Percentiles rank a stretch among this genome's conserved stretches.
These are phyloP conservation scores for Meyerozyma elateridarum DNA, from an alignment of 1,139 yeast genomes.

Conservation along the genomic window DNA sequence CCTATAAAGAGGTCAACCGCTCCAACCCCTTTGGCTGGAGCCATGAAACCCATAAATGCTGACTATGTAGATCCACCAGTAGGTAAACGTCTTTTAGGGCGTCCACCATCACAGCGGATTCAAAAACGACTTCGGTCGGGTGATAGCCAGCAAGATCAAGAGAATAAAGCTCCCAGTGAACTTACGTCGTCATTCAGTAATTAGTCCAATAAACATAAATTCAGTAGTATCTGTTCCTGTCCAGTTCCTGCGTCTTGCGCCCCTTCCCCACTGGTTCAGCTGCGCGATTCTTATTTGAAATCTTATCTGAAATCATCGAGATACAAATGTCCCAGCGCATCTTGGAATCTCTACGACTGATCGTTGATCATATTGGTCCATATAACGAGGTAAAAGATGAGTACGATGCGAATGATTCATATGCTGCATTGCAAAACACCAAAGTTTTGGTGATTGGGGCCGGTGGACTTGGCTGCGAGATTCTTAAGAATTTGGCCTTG, in stretches of 20 bases:
- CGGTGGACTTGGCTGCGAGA: constrained; percentile 95
- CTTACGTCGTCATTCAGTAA: constrained; percentile 3
- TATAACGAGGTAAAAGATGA: constrained; percentile 39
- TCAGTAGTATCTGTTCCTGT: too few relatives aligned
- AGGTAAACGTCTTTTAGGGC: constrained; percentile 1
- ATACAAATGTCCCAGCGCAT: too few relatives aligned
- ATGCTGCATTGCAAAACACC: constrained; percentile 22
- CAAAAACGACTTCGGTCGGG: neutral
- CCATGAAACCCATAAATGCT: constrained; percentile 3
- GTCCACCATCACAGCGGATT: constrained; percentile 3
- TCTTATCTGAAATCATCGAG: too few relatives aligned
- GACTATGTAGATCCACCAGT: constrained; percentile 2
- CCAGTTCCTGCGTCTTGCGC: too few relatives aligned
- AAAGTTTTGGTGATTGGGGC: constrained; percentile 72
- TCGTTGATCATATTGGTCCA: constrained; percentile 33
- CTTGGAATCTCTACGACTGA: constrained; percentile 22
- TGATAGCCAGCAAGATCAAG: neutral
- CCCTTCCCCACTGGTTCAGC: too few relatives aligned
- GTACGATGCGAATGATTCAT: constrained; percentile 24
- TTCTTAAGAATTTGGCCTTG: constrained; percentile 75
- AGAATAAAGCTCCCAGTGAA: constrained; percentile 1
- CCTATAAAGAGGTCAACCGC: constrained; percentile 43
- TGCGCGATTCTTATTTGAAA: too few relatives aligned
- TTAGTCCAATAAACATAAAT: neutral
- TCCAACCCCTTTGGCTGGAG: neutral